Conservation (phyloP, 192 early-diverging fungal species). For the Coemansia sp. region DNA sequence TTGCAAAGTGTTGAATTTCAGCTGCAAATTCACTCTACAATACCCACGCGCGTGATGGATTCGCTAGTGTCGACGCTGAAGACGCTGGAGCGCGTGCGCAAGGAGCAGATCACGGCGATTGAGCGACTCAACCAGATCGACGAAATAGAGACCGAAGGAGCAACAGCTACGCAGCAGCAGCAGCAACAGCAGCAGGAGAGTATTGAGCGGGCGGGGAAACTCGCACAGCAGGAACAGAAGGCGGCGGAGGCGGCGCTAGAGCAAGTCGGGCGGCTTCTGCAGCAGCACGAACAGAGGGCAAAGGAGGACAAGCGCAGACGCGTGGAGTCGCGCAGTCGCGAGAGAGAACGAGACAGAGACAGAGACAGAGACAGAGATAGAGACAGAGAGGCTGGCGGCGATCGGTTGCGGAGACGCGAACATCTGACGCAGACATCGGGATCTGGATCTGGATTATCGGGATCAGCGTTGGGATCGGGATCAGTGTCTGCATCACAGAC, state of each 20-base stretch:
- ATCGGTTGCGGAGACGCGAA: conserved; percentile 1
- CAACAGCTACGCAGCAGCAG: background rate
- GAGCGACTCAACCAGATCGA: conserved; percentile 15
- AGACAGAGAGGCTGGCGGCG: conserved; percentile 1
- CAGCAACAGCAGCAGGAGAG: background rate
- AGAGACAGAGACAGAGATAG: conserved; percentile 2
- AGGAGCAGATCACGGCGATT: conserved; percentile 14
- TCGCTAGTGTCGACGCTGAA: conserved; percentile 11
- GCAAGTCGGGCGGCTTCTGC: conserved; percentile 23
- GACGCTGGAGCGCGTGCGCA: conserved; percentile 21
- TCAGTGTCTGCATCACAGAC: too few relatives aligned
- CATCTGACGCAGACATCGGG: conserved; percentile 13
- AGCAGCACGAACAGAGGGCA: conserved; percentile 10
- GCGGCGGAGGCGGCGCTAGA: conserved; percentile 28
- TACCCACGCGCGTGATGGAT: background rate
- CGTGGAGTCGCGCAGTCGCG: conserved; percentile 1
- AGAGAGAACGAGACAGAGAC: background rate
- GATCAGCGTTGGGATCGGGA: too few relatives aligned
- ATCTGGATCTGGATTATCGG: too few relatives aligned
- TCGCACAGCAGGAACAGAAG: conserved; percentile 31
- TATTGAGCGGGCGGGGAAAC: conserved; percentile 6
- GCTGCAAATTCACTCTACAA: background rate
- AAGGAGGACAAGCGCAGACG: conserved; percentile 1
- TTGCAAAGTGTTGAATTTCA: background rate
- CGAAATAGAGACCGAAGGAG: background rate